Evolutionary conservation across 495 filamentous ascomycete species (phyloP), one percentile per base, ranked within the genome.

Genomic region (Aspergillus biplanus): DNA sequence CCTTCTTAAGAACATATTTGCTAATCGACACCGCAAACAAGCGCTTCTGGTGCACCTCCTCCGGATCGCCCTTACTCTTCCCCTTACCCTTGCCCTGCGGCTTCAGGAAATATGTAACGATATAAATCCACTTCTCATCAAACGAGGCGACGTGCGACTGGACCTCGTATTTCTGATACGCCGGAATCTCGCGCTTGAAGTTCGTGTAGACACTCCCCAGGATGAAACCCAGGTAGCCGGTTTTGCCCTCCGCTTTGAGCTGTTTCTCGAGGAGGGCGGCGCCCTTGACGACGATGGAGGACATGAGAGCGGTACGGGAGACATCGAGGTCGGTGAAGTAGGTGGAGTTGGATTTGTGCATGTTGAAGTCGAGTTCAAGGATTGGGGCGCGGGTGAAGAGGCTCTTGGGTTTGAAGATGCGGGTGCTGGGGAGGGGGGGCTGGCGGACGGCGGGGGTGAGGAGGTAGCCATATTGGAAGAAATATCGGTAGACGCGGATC

Each of bases 281-380:
- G 0, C 82, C 85, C 15, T 75, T 81, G 32, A 80, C 74, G 52
- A 86, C 78, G 11, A 89, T 67, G 12, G 72, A 77, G 52, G 79
- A 79, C 16, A 88, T 73, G 31, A 84, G 76, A 33, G 85, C 80
- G 0, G 87, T 87, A 9, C 91, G 87, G 42, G 85, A 82, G 33
- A 92, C 83, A 73, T 93, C 91, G 31, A 92, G 83, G 73, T 95
- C 91, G 67, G 87, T 80, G 74, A 93, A 93, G 81, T 93, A 95
- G 11, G 91, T 95, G 56, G 81, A 86, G 78, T 95, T 95, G 69
- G 85, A 88, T 71, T 95, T 95, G 83, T 95, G 91, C 49, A 90
- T 66, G 79, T 95, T 93, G 78, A 91, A 90, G 75, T 95, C 91
- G 71, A 85, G 86, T 71, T 95, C 91, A 67, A 85, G 80, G 12